Evolutionary conservation across 768 basidiomycete species (phyloP).

Genomic region (Mycena belliarum): DNA sequence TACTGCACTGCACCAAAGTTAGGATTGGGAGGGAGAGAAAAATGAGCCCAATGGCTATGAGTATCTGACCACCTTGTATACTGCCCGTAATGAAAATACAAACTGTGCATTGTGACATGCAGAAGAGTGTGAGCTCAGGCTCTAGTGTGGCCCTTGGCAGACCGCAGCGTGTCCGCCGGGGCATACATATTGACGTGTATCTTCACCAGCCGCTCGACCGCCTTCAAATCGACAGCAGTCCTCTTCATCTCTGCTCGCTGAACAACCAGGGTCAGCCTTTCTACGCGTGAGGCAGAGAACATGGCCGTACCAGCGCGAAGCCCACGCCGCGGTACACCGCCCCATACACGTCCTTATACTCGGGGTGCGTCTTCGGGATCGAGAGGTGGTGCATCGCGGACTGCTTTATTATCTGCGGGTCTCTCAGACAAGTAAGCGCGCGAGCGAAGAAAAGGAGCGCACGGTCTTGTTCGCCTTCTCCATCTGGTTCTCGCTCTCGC

Average conservation of each 20-base stretch:
- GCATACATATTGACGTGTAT: slow-evolving; percentile 50
- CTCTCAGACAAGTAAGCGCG: neutral
- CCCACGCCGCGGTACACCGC: slow-evolving; percentile 48
- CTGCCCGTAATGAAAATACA: neutral
- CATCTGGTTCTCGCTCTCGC: slow-evolving; percentile 19
- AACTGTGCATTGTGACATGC: neutral
- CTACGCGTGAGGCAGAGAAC: too few relatives aligned
- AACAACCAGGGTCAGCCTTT: neutral
- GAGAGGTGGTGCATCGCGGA: slow-evolving; percentile 43
- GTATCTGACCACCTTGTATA: too few relatives aligned
- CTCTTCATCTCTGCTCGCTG: slow-evolving; percentile 46
- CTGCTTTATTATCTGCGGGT: slow-evolving; percentile 45
- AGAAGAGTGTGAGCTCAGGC: slow-evolving; percentile 1
- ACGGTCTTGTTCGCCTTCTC: slow-evolving; percentile 42
- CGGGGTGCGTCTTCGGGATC: slow-evolving; percentile 45
- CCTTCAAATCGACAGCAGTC: slow-evolving; percentile 34
- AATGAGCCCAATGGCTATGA: too few relatives aligned
- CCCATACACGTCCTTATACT: slow-evolving; percentile 52
- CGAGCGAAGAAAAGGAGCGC: slow-evolving; percentile 24
- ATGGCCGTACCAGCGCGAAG: slow-evolving; percentile 48
- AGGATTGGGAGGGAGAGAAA: too few relatives aligned
- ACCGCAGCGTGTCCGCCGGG: slow-evolving; percentile 6
- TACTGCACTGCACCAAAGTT: too few relatives aligned
- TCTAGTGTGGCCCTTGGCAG: slow-evolving; percentile 5
- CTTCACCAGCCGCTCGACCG: slow-evolving; percentile 41